Evolutionary conservation across 2,329 filamentous ascomycete genomes (phyloP).

Genomic region (Pseudogymnoascus sp.): DNA sequence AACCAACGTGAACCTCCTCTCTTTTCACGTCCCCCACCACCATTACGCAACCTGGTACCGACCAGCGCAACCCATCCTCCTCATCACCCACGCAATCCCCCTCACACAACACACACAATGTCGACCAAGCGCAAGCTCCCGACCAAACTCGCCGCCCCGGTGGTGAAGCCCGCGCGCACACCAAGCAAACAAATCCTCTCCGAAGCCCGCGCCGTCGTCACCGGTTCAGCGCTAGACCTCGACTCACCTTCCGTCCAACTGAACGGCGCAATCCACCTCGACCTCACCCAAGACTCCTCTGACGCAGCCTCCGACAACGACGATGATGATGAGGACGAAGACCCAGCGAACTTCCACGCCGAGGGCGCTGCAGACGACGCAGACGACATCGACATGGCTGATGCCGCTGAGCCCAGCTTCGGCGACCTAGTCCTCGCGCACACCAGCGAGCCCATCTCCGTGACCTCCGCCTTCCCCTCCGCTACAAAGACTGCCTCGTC

Average conservation of each 20-base stretch:
- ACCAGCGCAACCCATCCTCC: not conserved
- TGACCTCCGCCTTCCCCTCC: slow-evolving; percentile 49
- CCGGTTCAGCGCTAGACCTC: slow-evolving; percentile 20
- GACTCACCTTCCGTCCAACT: slow-evolving; percentile 15
- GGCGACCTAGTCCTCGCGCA: slow-evolving; percentile 71
- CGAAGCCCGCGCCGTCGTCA: slow-evolving; percentile 49
- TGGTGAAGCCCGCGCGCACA: slow-evolving; percentile 45
- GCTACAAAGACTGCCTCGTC: slow-evolving; percentile 15
- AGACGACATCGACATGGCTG: slow-evolving; percentile 27
- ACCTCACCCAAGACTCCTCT: slow-evolving; percentile 33
- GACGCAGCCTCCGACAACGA: slow-evolving; percentile 40
- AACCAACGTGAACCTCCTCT: not conserved
- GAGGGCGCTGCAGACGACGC: slow-evolving; percentile 32
- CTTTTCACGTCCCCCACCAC: not conserved
- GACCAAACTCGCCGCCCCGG: slow-evolving; percentile 47
- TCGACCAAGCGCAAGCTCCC: slow-evolving; percentile 51
- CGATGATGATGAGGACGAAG: slow-evolving; percentile 38
- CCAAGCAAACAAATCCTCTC: slow-evolving; percentile 44
- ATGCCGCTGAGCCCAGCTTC: slow-evolving; percentile 55
- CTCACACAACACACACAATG: not conserved
- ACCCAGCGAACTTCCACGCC: slow-evolving; percentile 28
- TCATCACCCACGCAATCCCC: not conserved
- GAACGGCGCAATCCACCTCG: slow-evolving; percentile 40
- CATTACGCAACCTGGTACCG: not conserved
- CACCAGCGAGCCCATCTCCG: slow-evolving; percentile 67